These are phyloP conservation scores for Davidsoniella virescens DNA, from an alignment of 2,329 filamentous ascomycete genomes.

Conservation along the genomic window DNA sequence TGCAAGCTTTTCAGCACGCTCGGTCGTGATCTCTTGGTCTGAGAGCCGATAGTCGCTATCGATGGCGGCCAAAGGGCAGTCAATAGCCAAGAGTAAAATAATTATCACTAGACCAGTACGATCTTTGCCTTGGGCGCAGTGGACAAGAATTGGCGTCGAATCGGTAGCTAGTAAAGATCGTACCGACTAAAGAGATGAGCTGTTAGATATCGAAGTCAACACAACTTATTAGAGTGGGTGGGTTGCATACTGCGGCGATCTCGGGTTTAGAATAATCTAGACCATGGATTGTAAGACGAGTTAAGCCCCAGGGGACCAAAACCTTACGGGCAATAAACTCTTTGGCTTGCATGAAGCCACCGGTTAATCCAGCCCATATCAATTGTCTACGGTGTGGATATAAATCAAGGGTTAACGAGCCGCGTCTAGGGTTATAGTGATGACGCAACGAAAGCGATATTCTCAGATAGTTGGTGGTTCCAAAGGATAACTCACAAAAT, in stretches of 20 bases:
- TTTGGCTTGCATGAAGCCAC: constrained; percentile 54
- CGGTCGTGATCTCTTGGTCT: constrained; percentile 38
- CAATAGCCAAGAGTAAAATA: constrained; percentile 48
- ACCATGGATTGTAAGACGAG: constrained; percentile 53
- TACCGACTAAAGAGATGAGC: constrained; percentile 15
- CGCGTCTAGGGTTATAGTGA: not conserved
- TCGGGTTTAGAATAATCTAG: constrained; percentile 50
- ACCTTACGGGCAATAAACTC: constrained; percentile 51
- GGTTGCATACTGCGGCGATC: constrained; percentile 28
- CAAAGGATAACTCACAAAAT: constrained; percentile 22
- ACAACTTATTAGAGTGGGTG: too few species aligned
- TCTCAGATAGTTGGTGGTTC: constrained; percentile 24
- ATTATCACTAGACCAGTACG: constrained; percentile 53
- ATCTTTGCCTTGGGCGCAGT: constrained; percentile 86
- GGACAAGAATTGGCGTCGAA: constrained; percentile 45
- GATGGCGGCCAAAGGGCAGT: constrained; percentile 41
- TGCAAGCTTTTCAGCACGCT: constrained; percentile 44
- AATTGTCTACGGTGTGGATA: too few species aligned
- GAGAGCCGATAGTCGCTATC: constrained; percentile 57
- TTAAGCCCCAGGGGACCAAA: constrained; percentile 55
- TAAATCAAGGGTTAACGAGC: constrained; percentile 37
- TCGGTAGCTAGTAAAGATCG: constrained; percentile 19
- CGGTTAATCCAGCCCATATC: constrained; percentile 17
- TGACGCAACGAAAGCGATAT: not conserved
- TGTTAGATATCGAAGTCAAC: too few species aligned